Evolutionary conservation across 1,284 basidiomycete genomes (phyloP), one percentile per base, ranked within the genome.

Genomic region (Xanthoconium separans): DNA sequence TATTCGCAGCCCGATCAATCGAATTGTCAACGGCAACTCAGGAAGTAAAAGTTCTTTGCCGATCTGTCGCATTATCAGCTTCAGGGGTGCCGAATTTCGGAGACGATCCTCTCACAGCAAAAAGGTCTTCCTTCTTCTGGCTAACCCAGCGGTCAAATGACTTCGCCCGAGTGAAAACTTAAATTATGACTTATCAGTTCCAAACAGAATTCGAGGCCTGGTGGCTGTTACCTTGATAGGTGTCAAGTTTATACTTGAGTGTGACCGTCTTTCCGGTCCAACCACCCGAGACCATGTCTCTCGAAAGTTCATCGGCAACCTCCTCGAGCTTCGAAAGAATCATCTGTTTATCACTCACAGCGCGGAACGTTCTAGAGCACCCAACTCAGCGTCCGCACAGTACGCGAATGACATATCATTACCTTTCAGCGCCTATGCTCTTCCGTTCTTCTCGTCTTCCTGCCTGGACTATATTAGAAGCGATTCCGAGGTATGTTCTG

Each of bases 361-460:
- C 76, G 30, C 77, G 74, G 66, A 95, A 95, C 3, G 93, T 95
- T 53, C 91, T 93, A 50, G 27, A 27, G 44, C 33, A 27, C 37
- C n/a, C 24, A 6, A 48, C 42, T 53, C 30, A 53, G 44, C 33
- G 4, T 44, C 47, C 11, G 18, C 4, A 47, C 16, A 41, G 31
- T 36, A 6, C 6, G 22, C 8, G 24, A 40, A 24, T 2, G 36
- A 50, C 18, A 45, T 11, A 47, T 18, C 24, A 68, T 47, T 61
- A 92, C 90, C 89, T 77, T 73, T 98, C 95, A 18, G 89, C 84
- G 2, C 95, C 94, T 36, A 97, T 91, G 58, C 91, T 93, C 73
- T 95, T 96, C 44, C 90, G 77, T 64, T 91, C 89, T 60, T 91
- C 90, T 56, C 93, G 76, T 58, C 79, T 80, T 47, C 83, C 77